Percentiles rank a stretch among this genome's conserved stretches.
phyloP scores from a whole-genome alignment of 2,329 filamentous ascomycete species.

The Cercospora sp. region DNA sequence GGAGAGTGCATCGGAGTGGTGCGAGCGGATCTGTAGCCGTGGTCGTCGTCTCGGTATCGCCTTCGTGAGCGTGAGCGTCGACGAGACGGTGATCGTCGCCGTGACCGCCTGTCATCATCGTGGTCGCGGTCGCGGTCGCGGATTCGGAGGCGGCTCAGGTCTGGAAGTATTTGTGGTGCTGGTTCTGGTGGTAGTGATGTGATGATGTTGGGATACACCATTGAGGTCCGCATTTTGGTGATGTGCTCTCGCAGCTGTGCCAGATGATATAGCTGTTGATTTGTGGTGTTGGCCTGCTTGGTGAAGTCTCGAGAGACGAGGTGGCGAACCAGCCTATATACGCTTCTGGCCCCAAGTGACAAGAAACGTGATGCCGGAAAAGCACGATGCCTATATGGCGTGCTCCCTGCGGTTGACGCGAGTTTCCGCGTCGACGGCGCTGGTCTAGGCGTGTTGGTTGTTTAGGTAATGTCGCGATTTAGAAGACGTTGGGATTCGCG shows the following conservation, averaged over 20 bases:
- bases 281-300: not conserved
- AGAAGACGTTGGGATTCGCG: not conserved
- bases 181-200: conserved; percentile 6
- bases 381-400: conserved; percentile 4
- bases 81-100: conserved; percentile 4
- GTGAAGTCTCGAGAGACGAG: not conserved
- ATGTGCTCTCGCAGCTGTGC: conserved; percentile 4
- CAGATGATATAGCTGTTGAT: not conserved
- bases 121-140: conserved; percentile 15
- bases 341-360: conserved; percentile 2
- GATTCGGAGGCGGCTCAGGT: conserved; percentile 14
- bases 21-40: conserved; percentile 4
- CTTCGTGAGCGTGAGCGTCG: conserved; percentile 12
- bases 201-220: conserved; percentile 17
- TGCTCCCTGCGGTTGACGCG: conserved; percentile 7
- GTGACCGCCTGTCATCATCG: not conserved
- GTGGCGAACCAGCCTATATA: not conserved
- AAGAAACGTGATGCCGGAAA: not conserved
- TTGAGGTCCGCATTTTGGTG: conserved; percentile 17
- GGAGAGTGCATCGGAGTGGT: conserved; percentile 10
- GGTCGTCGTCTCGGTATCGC: conserved; percentile 2
- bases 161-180: conserved; percentile 13
- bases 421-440: conserved; percentile 2
- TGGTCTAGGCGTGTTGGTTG: not conserved
- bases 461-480: conserved; percentile 5